Evolutionary conservation across 2,329 filamentous ascomycete species (phyloP).

Genomic region (Scytalidium lignicola): DNA sequence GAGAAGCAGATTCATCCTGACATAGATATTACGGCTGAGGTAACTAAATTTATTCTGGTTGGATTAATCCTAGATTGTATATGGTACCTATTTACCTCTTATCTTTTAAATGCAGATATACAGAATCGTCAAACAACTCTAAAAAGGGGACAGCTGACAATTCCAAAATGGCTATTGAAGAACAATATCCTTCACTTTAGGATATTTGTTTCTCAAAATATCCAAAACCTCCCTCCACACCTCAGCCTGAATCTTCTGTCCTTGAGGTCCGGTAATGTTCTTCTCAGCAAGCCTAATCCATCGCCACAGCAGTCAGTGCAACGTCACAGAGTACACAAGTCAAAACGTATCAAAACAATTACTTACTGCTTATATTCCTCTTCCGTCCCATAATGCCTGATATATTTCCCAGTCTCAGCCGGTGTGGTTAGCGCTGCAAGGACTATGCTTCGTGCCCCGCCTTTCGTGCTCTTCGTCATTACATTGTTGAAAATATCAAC

Average conservation of each 20-base stretch:
- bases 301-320: background rate
- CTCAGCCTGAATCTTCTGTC: slow-evolving; percentile 19
- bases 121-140: no score
- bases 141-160: no score
- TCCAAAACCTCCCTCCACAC: slow-evolving; percentile 21
- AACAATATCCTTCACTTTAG: slow-evolving; percentile 16
- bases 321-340: no score
- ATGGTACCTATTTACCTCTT: no score
- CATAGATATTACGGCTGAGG: no score
- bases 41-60: no score
- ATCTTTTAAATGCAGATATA: no score
- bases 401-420: slow-evolving; percentile 21
- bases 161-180: no score
- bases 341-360: background rate
- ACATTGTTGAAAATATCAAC: slow-evolving; percentile 13
- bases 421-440: slow-evolving; percentile 20
- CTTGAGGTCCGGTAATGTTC: slow-evolving; percentile 16
- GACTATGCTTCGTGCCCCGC: slow-evolving; percentile 25
- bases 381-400: slow-evolving; percentile 17
- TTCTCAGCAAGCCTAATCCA: slow-evolving; percentile 13
- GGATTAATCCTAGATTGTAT: no score
- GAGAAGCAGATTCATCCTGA: no score
- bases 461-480: slow-evolving; percentile 24
- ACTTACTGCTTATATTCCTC: slow-evolving; percentile 21
- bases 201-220: slow-evolving; percentile 16